These are phyloP conservation scores for Myriosclerotinia curreyana DNA, from an alignment of 2,329 filamentous ascomycete genomes.

Conservation along the genomic window DNA sequence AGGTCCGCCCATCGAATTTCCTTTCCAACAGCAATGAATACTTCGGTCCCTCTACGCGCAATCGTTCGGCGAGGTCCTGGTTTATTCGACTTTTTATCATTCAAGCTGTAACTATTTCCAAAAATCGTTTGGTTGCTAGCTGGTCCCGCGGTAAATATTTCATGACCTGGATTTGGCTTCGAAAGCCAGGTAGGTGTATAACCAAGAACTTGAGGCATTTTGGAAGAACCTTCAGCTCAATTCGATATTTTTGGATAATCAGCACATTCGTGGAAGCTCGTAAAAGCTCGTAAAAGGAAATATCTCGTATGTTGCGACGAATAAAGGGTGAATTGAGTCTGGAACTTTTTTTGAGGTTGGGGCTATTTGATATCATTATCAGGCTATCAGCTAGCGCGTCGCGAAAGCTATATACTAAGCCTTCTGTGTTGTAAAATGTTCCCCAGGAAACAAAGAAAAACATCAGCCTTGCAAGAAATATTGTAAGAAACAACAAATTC, in stretches of 20 bases:
- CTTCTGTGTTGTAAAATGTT: conserved; percentile 11
- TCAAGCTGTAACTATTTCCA: conserved; percentile 27
- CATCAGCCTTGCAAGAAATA: conserved; percentile 18
- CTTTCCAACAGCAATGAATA: conserved; percentile 84
- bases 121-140: conserved; percentile 30
- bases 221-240: conserved; percentile 30
- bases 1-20: conserved; percentile 92
- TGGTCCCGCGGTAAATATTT: conserved; percentile 63
- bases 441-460: conserved; percentile 23
- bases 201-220: conserved; percentile 81
- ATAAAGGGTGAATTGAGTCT: conserved; percentile 14
- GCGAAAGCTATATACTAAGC: conserved; percentile 18
- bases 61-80: conserved; percentile 63
- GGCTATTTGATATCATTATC: conserved; percentile 5
- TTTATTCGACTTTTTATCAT: conserved; percentile 44
- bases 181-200: conserved; percentile 88
- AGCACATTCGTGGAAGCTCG: conserved; percentile 19
- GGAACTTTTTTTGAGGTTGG: conserved; percentile 29
- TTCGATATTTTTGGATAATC: conserved; percentile 25
- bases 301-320: conserved; percentile 20
- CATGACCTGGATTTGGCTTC: conserved; percentile 70
- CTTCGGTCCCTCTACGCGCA: conserved; percentile 76
- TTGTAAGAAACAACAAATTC: conserved; percentile 17
- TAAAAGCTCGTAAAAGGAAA: conserved; percentile 17
- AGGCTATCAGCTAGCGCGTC: conserved; percentile 31